phyloP scores from a whole-genome alignment of 805 yeast genomes.

The Jamesozyma hellenica region DNA sequence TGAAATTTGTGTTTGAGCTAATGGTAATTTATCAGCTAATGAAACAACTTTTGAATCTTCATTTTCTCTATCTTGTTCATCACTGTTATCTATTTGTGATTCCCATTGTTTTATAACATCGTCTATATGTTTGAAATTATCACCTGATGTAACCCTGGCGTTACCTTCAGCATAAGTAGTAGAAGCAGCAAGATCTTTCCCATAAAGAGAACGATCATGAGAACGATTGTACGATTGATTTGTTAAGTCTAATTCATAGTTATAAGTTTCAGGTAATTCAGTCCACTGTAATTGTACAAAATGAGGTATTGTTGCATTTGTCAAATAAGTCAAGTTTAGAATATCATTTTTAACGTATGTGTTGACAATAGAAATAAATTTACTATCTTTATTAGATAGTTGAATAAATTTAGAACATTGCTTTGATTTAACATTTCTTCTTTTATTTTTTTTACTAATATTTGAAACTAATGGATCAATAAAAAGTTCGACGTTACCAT shows the following conservation, averaged over 20 bases:
- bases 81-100: constrained; percentile 32
- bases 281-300: constrained; percentile 48
- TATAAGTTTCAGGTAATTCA: constrained; percentile 32
- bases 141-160: constrained; percentile 54
- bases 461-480: constrained; percentile 38
- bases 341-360: constrained; percentile 29
- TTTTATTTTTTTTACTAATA: constrained; percentile 28
- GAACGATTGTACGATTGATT: constrained; percentile 6
- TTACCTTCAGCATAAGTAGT: constrained; percentile 51
- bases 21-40: constrained; percentile 40
- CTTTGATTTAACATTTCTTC: constrained; percentile 44
- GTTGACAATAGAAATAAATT: constrained; percentile 21
- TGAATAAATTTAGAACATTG: constrained; percentile 38
- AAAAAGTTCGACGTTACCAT: constrained; percentile 66
- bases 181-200: constrained; percentile 41
- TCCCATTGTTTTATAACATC: constrained; percentile 35
- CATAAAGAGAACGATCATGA: constrained; percentile 18
- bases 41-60: constrained; percentile 32
- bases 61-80: constrained; percentile 33
- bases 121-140: constrained; percentile 47
- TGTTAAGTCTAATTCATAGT: constrained; percentile 26
- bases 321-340: constrained; percentile 49
- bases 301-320: constrained; percentile 45
- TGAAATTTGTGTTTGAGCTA: constrained; percentile 8
- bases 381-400: constrained; percentile 37